Percentiles rank a stretch among this genome's conserved stretches.
phyloP scores from a whole-genome alignment of 2,329 filamentous ascomycete genomes.

The Stachybotrys echinatus region DNA sequence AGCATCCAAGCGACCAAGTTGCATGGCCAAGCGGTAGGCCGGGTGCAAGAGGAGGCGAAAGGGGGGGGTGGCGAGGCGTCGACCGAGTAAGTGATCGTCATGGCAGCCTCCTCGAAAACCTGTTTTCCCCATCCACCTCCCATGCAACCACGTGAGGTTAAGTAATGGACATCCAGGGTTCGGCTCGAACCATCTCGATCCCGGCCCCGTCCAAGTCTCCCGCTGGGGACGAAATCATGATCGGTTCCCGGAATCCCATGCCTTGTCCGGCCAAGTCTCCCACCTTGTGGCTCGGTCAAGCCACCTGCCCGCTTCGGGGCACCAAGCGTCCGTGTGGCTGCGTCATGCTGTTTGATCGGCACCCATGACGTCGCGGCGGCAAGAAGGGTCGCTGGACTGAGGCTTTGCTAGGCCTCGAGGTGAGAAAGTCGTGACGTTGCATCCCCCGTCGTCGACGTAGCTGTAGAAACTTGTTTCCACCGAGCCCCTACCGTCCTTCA shows the following conservation, averaged over 20 bases:
- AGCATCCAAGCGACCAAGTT: no score
- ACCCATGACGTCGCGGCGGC: background rate
- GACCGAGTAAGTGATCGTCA: background rate
- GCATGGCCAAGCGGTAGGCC: background rate
- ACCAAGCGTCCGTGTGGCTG: no score
- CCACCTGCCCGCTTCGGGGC: background rate
- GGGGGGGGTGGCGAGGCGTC: background rate
- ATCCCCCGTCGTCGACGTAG: slow-evolving; percentile 1
- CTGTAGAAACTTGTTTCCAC: slow-evolving; percentile 20
- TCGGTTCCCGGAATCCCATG: background rate
- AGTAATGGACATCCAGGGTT: background rate
- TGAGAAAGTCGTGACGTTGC: slow-evolving; percentile 16
- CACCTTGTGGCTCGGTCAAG: background rate
- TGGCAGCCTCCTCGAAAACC: background rate
- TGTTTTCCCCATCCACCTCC: slow-evolving; percentile 1
- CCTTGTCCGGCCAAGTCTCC: background rate
- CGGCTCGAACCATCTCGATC: background rate
- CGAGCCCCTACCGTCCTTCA: background rate
- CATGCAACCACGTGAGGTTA: background rate
- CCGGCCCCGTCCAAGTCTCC: background rate
- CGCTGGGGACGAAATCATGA: background rate
- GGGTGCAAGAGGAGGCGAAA: background rate
- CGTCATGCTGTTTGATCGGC: background rate
- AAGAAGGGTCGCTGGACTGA: background rate
- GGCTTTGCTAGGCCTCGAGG: background rate